These are phyloP conservation scores for Holtermanniella nyarrowii DNA, from an alignment of 768 basidiomycete genomes.

Conservation along the genomic window DNA sequence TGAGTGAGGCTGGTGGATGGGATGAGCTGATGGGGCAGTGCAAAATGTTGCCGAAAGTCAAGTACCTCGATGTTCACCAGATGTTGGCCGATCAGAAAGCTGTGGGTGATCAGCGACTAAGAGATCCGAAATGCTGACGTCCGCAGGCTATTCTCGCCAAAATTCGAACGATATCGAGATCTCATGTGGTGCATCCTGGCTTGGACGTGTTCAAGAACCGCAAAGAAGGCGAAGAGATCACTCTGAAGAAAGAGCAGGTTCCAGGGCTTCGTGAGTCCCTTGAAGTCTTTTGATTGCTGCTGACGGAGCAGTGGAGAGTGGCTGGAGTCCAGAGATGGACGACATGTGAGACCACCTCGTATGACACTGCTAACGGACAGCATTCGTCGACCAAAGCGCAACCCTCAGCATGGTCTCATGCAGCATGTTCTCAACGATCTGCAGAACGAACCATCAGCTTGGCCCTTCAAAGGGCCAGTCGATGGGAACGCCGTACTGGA, in stretches of 20 bases:
- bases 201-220: constrained; percentile 63
- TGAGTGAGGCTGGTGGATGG: not conserved
- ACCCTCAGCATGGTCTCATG: constrained; percentile 56
- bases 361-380: constrained; percentile 19
- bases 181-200: constrained; percentile 76
- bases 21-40: constrained; percentile 45
- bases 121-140: not conserved
- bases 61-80: constrained; percentile 71
- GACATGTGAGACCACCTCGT: constrained; percentile 49
- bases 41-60: constrained; percentile 81
- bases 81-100: constrained; percentile 74
- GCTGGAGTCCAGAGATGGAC: constrained; percentile 80
- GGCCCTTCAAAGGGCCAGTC: constrained; percentile 82
- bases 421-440: constrained; percentile 68
- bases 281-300: constrained; percentile 16
- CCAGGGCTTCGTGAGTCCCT: constrained; percentile 67
- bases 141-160: constrained; percentile 64
- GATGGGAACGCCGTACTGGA: constrained; percentile 67
- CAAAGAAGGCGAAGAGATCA: constrained; percentile 41
- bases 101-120: constrained; percentile 25
- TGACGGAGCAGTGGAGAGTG: constrained; percentile 63
- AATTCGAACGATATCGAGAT: constrained; percentile 73
- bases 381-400: constrained; percentile 44
- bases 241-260: constrained; percentile 61
- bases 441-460: constrained; percentile 64